phyloP scores from a whole-genome alignment of 257 asterid genomes.

The Osmanthus fragrans region DNA sequence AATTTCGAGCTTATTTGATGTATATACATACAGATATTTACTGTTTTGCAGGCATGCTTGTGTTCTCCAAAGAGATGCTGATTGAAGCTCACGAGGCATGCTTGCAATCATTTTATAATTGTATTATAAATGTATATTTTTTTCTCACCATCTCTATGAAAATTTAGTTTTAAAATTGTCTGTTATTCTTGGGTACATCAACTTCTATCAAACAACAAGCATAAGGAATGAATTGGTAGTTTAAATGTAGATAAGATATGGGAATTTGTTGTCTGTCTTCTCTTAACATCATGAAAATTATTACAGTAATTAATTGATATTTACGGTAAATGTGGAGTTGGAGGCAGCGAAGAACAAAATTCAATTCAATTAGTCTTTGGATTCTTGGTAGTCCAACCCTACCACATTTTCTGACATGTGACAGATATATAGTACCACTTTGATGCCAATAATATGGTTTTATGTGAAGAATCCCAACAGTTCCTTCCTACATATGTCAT shows the following conservation, averaged over 20 bases:
- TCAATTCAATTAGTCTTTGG: background rate
- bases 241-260: no score
- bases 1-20: background rate
- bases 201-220: no score
- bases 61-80: slow-evolving; percentile 73
- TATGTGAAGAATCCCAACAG: background rate
- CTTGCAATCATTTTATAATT: background rate
- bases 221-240: no score
- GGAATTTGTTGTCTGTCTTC: no score
- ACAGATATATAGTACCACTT: background rate
- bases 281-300: no score
- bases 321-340: background rate
- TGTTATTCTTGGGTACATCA: no score
- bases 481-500: background rate
- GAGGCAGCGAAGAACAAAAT: background rate
- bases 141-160: no score
- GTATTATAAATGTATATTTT: background rate
- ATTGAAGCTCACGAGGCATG: background rate
- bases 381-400: background rate
- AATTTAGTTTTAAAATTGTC: no score
- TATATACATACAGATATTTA: no score
- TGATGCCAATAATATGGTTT: no score
- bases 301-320: no score
- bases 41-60: slow-evolving; percentile 62
- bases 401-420: background rate